Evolutionary conservation across 352 stramenopile genomes (phyloP).

Genomic region (Globisporangium parvum): DNA sequence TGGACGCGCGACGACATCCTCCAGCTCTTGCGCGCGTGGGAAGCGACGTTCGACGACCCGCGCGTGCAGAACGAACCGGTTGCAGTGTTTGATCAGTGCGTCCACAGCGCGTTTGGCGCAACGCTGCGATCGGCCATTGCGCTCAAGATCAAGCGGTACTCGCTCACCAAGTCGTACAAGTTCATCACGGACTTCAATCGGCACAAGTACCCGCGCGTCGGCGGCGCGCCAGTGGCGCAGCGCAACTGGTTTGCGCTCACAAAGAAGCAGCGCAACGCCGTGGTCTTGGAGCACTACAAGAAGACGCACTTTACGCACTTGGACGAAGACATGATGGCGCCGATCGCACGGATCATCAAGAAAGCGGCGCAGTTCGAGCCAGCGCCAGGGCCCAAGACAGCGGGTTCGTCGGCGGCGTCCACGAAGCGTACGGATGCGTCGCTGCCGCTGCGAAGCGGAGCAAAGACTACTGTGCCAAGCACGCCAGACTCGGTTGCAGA

Average conservation of each 20-base stretch:
- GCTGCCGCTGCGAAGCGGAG: background rate
- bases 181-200: conserved; percentile 14
- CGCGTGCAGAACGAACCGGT: conserved; percentile 5
- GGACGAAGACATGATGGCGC: conserved; percentile 12
- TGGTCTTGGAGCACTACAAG: conserved; percentile 13
- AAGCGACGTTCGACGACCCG: conserved; percentile 8
- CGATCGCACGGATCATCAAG: conserved; percentile 8
- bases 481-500: background rate
- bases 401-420: background rate
- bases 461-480: background rate
- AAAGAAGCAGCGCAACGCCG: conserved; percentile 9
- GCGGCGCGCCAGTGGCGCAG: conserved; percentile 1
- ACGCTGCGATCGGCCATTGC: conserved; percentile 6
- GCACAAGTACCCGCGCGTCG: conserved; percentile 9
- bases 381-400: background rate
- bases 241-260: conserved; percentile 8
- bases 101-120: conserved; percentile 6
- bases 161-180: conserved; percentile 12
- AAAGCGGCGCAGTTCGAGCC: conserved; percentile 9
- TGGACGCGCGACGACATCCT: conserved; percentile 12
- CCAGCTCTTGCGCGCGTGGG: conserved; percentile 10
- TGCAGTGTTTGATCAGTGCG: conserved; percentile 8
- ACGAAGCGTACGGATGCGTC: too few relatives aligned
- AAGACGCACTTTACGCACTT: conserved; percentile 13
- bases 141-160: conserved; percentile 15